Percentiles rank a stretch among this genome's conserved stretches.
Evolutionary conservation across 495 filamentous ascomycete genomes (phyloP).

Genomic region (Penicillium crystallinum): DNA sequence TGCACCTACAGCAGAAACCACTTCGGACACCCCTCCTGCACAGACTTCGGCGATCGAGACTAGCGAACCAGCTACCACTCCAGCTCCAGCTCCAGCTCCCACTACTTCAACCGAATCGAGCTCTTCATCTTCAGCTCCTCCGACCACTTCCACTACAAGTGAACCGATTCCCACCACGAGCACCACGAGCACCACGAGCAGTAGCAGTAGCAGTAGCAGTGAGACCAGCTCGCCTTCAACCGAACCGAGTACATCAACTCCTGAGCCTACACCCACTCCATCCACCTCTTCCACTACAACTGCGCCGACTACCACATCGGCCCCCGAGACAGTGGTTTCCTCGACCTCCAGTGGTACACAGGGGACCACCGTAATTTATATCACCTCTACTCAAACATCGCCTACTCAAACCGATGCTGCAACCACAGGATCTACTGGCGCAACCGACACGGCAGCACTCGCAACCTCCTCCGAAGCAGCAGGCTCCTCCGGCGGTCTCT

Average conservation of each 20-base stretch:
- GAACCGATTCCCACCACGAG: constrained; percentile 7
- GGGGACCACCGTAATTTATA: constrained; percentile 18
- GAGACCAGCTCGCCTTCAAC: constrained; percentile 19
- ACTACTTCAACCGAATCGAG: constrained; percentile 1
- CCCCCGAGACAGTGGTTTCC: constrained; percentile 4
- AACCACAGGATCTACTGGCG: constrained; percentile 25
- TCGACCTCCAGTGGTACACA: constrained; percentile 13
- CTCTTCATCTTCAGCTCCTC: neutral
- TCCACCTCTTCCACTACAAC: constrained; percentile 10
- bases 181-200: constrained; percentile 16
- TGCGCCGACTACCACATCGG: neutral
- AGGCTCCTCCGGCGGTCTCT: constrained; percentile 44
- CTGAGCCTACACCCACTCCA: constrained; percentile 22
- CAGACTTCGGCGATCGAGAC: neutral
- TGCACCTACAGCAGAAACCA: neutral
- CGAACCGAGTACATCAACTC: constrained; percentile 15
- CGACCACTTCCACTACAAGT: constrained; percentile 11
- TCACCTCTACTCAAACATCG: constrained; percentile 27
- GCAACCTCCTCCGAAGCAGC: constrained; percentile 18
- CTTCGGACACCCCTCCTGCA: neutral
- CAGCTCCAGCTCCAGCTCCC: constrained; percentile 8
- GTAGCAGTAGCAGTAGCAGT: no score
- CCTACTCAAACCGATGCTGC: constrained; percentile 17
- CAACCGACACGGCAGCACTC: constrained; percentile 24
- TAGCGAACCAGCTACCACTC: neutral